These are phyloP conservation scores for Uronychia binucleata DNA, from an alignment of 73 alveolate species.

Conservation along the genomic window DNA sequence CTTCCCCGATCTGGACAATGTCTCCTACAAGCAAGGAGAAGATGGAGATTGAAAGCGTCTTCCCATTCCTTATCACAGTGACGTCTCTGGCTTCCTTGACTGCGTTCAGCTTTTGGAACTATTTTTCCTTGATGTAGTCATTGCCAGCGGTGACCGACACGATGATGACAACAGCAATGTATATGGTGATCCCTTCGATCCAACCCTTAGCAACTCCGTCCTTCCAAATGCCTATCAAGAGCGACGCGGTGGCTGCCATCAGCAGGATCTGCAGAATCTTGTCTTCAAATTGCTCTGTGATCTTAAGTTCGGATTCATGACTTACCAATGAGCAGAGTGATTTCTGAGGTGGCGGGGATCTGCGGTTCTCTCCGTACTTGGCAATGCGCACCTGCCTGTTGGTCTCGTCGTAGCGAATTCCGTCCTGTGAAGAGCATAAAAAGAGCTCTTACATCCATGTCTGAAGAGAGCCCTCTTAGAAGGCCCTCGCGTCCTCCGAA, in stretches of 20 bases:
- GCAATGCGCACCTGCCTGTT: slow-evolving; percentile 21
- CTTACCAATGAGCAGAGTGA: slow-evolving; percentile 24
- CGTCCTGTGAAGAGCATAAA: background rate
- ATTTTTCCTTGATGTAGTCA: slow-evolving; percentile 88
- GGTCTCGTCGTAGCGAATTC: slow-evolving; percentile 3
- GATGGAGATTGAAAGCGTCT: slow-evolving; percentile 68
- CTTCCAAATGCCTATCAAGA: slow-evolving; percentile 84
- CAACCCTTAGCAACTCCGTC: slow-evolving; percentile 92
- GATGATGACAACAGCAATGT: slow-evolving; percentile 91
- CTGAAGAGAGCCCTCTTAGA: slow-evolving; percentile 11
- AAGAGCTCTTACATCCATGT: slow-evolving; percentile 1
- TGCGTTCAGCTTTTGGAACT: slow-evolving; percentile 86
- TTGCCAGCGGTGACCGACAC: slow-evolving; percentile 91
- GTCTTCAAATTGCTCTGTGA: slow-evolving; percentile 94
- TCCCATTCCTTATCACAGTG: slow-evolving; percentile 84
- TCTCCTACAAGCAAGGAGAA: slow-evolving; percentile 94
- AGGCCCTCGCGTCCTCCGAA: slow-evolving; percentile 23
- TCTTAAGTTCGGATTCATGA: slow-evolving; percentile 8
- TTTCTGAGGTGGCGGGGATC: slow-evolving; percentile 12
- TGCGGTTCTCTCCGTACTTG: slow-evolving; percentile 37
- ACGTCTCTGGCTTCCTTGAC: slow-evolving; percentile 78
- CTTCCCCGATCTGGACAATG: slow-evolving; percentile 81
- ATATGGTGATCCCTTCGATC: slow-evolving; percentile 96
- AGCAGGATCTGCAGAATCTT: slow-evolving; percentile 82
- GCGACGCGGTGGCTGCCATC: slow-evolving; percentile 88